Conservation (phyloP, 805 yeast species). For the Nakazawaea wyomingensis region DNA sequence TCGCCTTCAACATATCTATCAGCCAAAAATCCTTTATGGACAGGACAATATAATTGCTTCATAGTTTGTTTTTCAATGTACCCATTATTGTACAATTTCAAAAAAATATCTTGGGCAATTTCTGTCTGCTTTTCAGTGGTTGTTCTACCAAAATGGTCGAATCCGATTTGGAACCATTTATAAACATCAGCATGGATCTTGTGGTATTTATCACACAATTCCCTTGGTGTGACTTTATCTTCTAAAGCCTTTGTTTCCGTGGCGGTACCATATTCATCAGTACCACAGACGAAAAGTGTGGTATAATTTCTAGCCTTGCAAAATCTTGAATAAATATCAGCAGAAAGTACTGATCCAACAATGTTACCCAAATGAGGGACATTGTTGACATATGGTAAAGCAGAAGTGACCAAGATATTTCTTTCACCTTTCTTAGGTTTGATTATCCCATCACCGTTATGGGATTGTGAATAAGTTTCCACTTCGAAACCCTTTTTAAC, state of each 20-base stretch:
- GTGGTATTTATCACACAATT: slow-evolving; percentile 88
- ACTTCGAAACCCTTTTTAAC: slow-evolving; percentile 18
- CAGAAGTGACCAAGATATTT: slow-evolving; percentile 88
- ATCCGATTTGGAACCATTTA: slow-evolving; percentile 94
- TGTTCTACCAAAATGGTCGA: slow-evolving; percentile 95
- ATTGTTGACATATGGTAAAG: slow-evolving; percentile 95
- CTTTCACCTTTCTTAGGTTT: slow-evolving; percentile 68
- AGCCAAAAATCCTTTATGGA: slow-evolving; percentile 87
- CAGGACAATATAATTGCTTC: slow-evolving; percentile 88
- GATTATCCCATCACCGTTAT: slow-evolving; percentile 30
- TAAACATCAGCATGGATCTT: slow-evolving; percentile 83
- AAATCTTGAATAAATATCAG: slow-evolving; percentile 90
- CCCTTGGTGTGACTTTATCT: slow-evolving; percentile 82
- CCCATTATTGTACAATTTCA: slow-evolving; percentile 69
- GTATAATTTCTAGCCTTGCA: slow-evolving; percentile 86
- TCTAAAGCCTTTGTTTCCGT: slow-evolving; percentile 98
- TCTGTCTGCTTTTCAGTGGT: slow-evolving; percentile 88
- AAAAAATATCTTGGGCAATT: slow-evolving; percentile 91
- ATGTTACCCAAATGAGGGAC: slow-evolving; percentile 98
- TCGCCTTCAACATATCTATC: slow-evolving; percentile 97
- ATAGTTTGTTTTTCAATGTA: slow-evolving; percentile 81
- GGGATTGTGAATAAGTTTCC: too few species aligned
- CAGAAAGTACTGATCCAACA: slow-evolving; percentile 89
- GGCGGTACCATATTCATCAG: slow-evolving; percentile 99
- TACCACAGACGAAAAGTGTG: slow-evolving; percentile 86